Evolutionary conservation across 2,329 filamentous ascomycete species (phyloP), one percentile per base, ranked within the genome.

Genomic region (Furcasterigmium sp.): DNA sequence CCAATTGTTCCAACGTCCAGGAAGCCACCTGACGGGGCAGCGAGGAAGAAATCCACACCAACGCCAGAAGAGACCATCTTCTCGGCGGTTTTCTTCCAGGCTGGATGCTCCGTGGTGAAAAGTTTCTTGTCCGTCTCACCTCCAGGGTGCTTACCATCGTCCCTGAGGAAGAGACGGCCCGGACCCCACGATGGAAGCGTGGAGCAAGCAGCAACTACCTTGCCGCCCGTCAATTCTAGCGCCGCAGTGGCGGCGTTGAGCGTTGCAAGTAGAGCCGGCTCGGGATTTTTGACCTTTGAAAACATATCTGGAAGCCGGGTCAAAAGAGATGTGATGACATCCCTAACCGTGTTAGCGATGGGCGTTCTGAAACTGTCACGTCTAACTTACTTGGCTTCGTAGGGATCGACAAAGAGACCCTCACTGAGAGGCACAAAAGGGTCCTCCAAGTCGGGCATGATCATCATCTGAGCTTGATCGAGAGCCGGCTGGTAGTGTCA

Each of bases 371-470:
- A 18, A 14, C n/a, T 28, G n/a, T 11, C n/a, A 8, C 21, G 18
- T 4, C 10, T 25, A 34, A 55, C 70, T 43, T 67, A 80, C 73
- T 85, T 91, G 37, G 89, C 93, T 62, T 95, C 88, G 54, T 90
- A 84, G 2, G 93, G 90, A 62, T 98, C 91, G 14, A 97, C 91
- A 61, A 97, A 97, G 9, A 98, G 74, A 14, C 91, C 91, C 45
- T 95, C 87, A 50, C 87, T 89, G 15, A 98, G 73, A 3, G 93
- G 91, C 14, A 97, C 82, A 61, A 98, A 98, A 0, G 93, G 93
- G 53, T 98, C 93, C 56, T 97, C 91, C 39, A 98, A 78, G 59
- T 98, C 93, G 4, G 93, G 87, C 88, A 98, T 95, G 40, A 98
- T 91, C 73, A 98, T 81, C 89, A 98, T 96, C 60, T 98, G 93